Evolutionary conservation across 2,329 filamentous ascomycete genomes (phyloP).

Genomic region (Monosporascus sp.): DNA sequence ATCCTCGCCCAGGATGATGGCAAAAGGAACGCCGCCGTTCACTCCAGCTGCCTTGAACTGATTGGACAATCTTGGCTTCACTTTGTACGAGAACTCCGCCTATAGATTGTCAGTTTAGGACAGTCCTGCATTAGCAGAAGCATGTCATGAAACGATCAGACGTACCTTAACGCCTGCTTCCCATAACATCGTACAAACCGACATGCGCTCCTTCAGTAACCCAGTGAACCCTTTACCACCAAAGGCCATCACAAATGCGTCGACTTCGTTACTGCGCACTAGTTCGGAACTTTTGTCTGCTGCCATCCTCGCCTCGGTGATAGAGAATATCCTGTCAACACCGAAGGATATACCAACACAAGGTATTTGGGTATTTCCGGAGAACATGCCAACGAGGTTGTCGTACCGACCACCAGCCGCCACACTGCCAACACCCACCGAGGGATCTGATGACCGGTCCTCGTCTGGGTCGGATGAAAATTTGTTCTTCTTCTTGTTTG

Average conservation of each 20-base stretch:
- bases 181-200: constrained; percentile 72
- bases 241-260: constrained; percentile 94
- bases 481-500: constrained; percentile 35
- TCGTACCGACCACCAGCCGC: constrained; percentile 74
- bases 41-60: constrained; percentile 90
- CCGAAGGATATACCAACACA: constrained; percentile 77
- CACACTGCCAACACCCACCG: constrained; percentile 67
- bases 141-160: neutral
- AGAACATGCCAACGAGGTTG: constrained; percentile 73
- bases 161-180: constrained; percentile 76
- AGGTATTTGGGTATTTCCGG: constrained; percentile 63
- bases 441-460: constrained; percentile 64
- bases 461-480: constrained; percentile 38
- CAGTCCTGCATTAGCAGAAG: constrained; percentile 10
- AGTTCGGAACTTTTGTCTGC: constrained; percentile 33
- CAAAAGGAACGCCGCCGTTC: constrained; percentile 73
- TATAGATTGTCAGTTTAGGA: constrained; percentile 21
- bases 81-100: constrained; percentile 85
- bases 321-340: constrained; percentile 73
- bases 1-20: constrained; percentile 85
- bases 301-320: constrained; percentile 64
- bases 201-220: constrained; percentile 77
- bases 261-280: constrained; percentile 67
- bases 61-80: constrained; percentile 79
- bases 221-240: constrained; percentile 80